Percentiles rank a stretch among this genome's conserved stretches.
Evolutionary conservation across 805 yeast genomes (phyloP).

Genomic region (Candida andamanensis): DNA sequence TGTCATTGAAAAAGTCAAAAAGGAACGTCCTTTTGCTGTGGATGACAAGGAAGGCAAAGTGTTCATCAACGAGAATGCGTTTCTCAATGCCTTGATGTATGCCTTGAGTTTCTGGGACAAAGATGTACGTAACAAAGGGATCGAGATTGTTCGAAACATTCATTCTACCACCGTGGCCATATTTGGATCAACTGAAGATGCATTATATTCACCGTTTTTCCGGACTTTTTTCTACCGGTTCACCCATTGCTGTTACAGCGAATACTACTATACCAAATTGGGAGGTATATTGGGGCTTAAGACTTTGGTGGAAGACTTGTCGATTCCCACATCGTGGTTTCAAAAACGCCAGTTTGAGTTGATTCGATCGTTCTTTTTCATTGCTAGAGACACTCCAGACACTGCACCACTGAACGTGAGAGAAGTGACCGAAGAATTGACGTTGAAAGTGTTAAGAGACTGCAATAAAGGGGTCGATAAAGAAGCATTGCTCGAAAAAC

Average conservation of each 20-base stretch:
- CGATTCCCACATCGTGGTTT: slow-evolving; percentile 69
- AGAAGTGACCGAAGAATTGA: slow-evolving; percentile 62
- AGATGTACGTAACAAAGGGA: slow-evolving; percentile 68
- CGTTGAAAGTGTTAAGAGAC: slow-evolving; percentile 55
- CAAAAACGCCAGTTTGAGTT: slow-evolving; percentile 76
- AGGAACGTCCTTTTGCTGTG: slow-evolving; percentile 66
- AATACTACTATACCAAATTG: slow-evolving; percentile 74
- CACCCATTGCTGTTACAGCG: slow-evolving; percentile 89
- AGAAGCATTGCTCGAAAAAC: slow-evolving; percentile 60
- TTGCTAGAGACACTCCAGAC: slow-evolving; percentile 80
- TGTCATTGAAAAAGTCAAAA: slow-evolving; percentile 60
- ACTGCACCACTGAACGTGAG: slow-evolving; percentile 83
- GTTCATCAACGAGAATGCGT: slow-evolving; percentile 60
- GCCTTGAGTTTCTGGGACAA: slow-evolving; percentile 75
- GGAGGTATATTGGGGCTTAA: slow-evolving; percentile 87
- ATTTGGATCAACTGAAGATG: slow-evolving; percentile 62
- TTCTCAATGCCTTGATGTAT: slow-evolving; percentile 69
- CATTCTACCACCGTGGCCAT: slow-evolving; percentile 56
- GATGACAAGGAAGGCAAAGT: slow-evolving; percentile 76
- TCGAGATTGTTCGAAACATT: slow-evolving; percentile 57
- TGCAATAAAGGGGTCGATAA: slow-evolving; percentile 61
- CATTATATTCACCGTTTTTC: slow-evolving; percentile 68
- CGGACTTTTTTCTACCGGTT: slow-evolving; percentile 74
- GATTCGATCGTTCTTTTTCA: slow-evolving; percentile 81
- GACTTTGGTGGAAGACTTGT: slow-evolving; percentile 63